Evolutionary conservation across 805 yeast genomes (phyloP), one percentile per base, ranked within the genome.

Genomic region (Monosporozyma siamensis): DNA sequence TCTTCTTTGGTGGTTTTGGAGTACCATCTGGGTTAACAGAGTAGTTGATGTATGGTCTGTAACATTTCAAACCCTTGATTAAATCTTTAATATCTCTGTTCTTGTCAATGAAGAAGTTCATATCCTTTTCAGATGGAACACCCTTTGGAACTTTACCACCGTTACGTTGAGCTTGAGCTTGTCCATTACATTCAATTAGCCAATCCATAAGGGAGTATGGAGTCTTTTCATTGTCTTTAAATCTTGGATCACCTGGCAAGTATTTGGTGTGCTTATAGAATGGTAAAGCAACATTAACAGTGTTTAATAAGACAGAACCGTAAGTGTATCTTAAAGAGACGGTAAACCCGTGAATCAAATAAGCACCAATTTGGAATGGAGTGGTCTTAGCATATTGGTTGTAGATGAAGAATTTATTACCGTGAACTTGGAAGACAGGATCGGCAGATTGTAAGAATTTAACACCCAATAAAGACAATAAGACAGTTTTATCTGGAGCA

Each of bases 11-110:
- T 24, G 48, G 45, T 26, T 52, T 52, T 31, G 52, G 41, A 14
- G 49, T 41, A 22, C 55, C 55, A 45, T 51, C 48, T 36, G 52
- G 44, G 23, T 48, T 43, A n/a, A 49, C 45, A 44, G 51, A 46
- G 39, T 53, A 53, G 37, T 53, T 53, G 23, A 53, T 49, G 34
- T 53, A 47, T 2, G 51, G 49, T 38, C 55, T 46, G 41, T 53
- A 42, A 35, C 50, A 52, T 37, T 51, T 51, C 20, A 53, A 26
- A 18, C 54, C 56, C 32, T 51, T 49, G 20, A 47, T 17, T 39
- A 51, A 44, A 27, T 45, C 48, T 30, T 44, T 40, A 26, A 51
- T 39, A 20, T 44, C 50, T 22, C 40, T 42, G 29, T 51, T 47
- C 24, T 48, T 47, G 18, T 48, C 48, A 24, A 53, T 10, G 32